phyloP scores from a whole-genome alignment of 768 basidiomycete genomes.

The Coprinopsis sp. region DNA sequence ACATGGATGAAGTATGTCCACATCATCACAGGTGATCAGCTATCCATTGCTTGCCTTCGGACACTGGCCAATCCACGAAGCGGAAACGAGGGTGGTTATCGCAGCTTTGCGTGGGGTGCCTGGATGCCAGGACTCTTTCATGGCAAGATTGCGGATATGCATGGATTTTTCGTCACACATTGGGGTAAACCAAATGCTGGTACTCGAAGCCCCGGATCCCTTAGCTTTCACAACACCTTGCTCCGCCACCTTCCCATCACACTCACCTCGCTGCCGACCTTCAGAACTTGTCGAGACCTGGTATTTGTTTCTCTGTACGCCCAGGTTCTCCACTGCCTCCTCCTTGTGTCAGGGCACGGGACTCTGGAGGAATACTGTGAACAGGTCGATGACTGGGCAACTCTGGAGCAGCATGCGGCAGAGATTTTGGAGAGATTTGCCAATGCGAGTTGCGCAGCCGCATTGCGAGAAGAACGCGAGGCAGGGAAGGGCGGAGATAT shows the following conservation, averaged over 20 bases:
- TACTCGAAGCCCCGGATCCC: slow-evolving; percentile 26
- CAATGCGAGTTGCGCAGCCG: slow-evolving; percentile 11
- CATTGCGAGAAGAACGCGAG: slow-evolving; percentile 14
- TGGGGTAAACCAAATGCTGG: slow-evolving; percentile 26
- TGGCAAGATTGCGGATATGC: slow-evolving; percentile 28
- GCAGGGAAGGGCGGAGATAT: slow-evolving; percentile 17
- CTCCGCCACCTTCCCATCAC: slow-evolving; percentile 31
- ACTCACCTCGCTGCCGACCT: slow-evolving; percentile 29
- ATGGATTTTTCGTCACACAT: slow-evolving; percentile 26
- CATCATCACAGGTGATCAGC: slow-evolving; percentile 30
- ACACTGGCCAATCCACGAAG: slow-evolving; percentile 24
- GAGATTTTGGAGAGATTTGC: slow-evolving; percentile 19
- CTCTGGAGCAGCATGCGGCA: slow-evolving; percentile 17
- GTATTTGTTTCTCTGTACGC: slow-evolving; percentile 31
- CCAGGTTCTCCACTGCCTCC: slow-evolving; percentile 28
- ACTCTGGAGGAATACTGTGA: slow-evolving; percentile 17
- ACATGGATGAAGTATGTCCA: slow-evolving; percentile 6
- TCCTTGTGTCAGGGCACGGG: slow-evolving; percentile 17
- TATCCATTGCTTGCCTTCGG: slow-evolving; percentile 30
- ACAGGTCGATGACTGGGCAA: slow-evolving; percentile 14
- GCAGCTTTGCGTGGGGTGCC: slow-evolving; percentile 19
- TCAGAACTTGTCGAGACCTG: slow-evolving; percentile 31
- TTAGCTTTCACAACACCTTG: slow-evolving; percentile 30
- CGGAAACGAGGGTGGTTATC: slow-evolving; percentile 24
- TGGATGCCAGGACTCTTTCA: slow-evolving; percentile 36